phyloP scores from a whole-genome alignment of 2,329 filamentous ascomycete species.

The Curvularia spicifera region DNA sequence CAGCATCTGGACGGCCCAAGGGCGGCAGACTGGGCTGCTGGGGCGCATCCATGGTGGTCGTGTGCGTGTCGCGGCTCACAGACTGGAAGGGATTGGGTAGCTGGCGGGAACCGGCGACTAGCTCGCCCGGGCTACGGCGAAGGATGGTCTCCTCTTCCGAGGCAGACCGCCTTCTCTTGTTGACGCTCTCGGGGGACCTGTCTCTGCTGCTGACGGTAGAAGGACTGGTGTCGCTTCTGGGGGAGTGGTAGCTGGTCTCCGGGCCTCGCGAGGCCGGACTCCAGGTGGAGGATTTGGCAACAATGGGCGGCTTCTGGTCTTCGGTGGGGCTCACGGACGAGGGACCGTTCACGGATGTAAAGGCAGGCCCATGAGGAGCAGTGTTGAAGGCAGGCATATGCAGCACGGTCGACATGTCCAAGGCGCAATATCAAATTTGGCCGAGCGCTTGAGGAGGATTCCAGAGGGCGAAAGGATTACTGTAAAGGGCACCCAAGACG shows the following conservation, averaged over 20 bases:
- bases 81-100: constrained; percentile 44
- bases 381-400: constrained; percentile 39
- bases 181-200: constrained; percentile 46
- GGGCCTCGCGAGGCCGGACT: constrained; percentile 20
- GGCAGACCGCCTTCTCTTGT: constrained; percentile 70
- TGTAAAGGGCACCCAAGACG: not conserved
- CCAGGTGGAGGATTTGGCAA: constrained; percentile 28
- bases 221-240: constrained; percentile 28
- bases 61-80: constrained; percentile 44
- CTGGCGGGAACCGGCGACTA: constrained; percentile 48
- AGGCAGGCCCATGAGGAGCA: constrained; percentile 42
- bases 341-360: constrained; percentile 48
- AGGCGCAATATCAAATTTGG: constrained; percentile 3
- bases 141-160: constrained; percentile 56
- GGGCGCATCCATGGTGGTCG: constrained; percentile 31
- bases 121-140: constrained; percentile 45
- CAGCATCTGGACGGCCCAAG: constrained; percentile 34
- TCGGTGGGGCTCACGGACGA: constrained; percentile 36
- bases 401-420: constrained; percentile 45
- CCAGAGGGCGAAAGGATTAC: constrained; percentile 6
- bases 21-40: constrained; percentile 37
- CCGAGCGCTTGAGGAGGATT: not conserved
- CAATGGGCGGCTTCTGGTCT: constrained; percentile 31
- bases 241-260: constrained; percentile 31
- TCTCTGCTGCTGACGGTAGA: constrained; percentile 29